Conservation (phyloP, 2,329 filamentous ascomycete species). For the Monilinia fructigena region DNA sequence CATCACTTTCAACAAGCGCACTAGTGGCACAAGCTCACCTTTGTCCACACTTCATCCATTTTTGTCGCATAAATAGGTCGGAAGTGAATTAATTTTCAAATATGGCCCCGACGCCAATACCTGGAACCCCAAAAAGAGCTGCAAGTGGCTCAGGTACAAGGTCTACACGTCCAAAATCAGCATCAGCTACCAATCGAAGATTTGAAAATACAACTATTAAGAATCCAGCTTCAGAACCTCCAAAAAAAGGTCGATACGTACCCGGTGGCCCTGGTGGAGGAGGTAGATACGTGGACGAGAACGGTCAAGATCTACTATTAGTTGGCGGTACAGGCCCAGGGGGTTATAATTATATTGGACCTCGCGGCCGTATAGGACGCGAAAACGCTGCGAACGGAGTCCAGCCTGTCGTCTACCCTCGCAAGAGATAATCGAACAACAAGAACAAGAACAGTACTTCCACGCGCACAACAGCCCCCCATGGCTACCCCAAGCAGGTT, state of each 20-base stretch:
- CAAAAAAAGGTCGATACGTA: constrained; percentile 74
- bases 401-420: constrained; percentile 47
- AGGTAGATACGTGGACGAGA: constrained; percentile 76
- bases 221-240: constrained; percentile 40
- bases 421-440: constrained; percentile 57
- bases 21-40: constrained; percentile 17
- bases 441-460: constrained; percentile 53
- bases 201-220: constrained; percentile 34
- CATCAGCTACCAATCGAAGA: constrained; percentile 26
- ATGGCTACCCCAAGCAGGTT: constrained; percentile 32
- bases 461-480: constrained; percentile 51
- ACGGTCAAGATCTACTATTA: constrained; percentile 57
- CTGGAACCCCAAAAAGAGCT: constrained; percentile 22
- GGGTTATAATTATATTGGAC: constrained; percentile 51
- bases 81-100: constrained; percentile 17
- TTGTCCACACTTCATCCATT: constrained; percentile 18
- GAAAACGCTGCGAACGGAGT: constrained; percentile 49
- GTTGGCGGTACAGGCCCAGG: constrained; percentile 50
- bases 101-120: constrained; percentile 22
- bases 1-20: constrained; percentile 15
- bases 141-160: constrained; percentile 23
- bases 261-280: constrained; percentile 85
- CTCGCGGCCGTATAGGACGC: constrained; percentile 54
- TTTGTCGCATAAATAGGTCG: constrained; percentile 15
- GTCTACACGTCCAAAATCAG: constrained; percentile 34